Conservation (phyloP, 2,329 filamentous ascomycete genomes). For the Kalmusia sp. region DNA sequence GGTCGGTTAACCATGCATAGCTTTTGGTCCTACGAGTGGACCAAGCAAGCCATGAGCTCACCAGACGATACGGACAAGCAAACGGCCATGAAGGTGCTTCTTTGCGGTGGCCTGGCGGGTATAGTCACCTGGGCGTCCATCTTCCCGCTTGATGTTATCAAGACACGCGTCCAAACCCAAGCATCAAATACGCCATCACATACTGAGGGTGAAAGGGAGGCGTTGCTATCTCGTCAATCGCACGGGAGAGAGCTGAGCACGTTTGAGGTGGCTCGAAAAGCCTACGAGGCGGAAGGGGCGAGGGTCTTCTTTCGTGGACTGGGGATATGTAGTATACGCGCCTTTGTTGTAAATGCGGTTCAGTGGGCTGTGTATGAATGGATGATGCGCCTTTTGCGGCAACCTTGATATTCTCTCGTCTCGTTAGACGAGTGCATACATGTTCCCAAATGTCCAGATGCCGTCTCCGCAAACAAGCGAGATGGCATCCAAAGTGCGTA, state of each 20-base stretch:
- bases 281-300: constrained; percentile 74
- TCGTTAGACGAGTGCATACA: not conserved
- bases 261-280: constrained; percentile 67
- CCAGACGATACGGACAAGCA: constrained; percentile 54
- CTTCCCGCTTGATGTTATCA: constrained; percentile 90
- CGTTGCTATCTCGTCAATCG: constrained; percentile 24
- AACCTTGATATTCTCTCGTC: constrained; percentile 8
- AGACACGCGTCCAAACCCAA: constrained; percentile 89
- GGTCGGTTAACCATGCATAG: constrained; percentile 40
- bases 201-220: constrained; percentile 22
- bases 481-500: not conserved
- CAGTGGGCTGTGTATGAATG: constrained; percentile 92
- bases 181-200: constrained; percentile 22
- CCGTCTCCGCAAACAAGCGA: not conserved
- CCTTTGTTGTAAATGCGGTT: constrained; percentile 93
- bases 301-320: constrained; percentile 83
- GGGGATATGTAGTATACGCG: constrained; percentile 80
- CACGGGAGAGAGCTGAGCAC: constrained; percentile 57
- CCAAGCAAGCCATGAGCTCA: constrained; percentile 64
- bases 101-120: constrained; percentile 88
- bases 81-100: constrained; percentile 68
- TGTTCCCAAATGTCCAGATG: not conserved
- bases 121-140: constrained; percentile 88
- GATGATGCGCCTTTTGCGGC: constrained; percentile 66
- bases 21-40: constrained; percentile 90